These are phyloP conservation scores for Tremella fuciformis DNA, from an alignment of 768 basidiomycete genomes.

Conservation along the genomic window DNA sequence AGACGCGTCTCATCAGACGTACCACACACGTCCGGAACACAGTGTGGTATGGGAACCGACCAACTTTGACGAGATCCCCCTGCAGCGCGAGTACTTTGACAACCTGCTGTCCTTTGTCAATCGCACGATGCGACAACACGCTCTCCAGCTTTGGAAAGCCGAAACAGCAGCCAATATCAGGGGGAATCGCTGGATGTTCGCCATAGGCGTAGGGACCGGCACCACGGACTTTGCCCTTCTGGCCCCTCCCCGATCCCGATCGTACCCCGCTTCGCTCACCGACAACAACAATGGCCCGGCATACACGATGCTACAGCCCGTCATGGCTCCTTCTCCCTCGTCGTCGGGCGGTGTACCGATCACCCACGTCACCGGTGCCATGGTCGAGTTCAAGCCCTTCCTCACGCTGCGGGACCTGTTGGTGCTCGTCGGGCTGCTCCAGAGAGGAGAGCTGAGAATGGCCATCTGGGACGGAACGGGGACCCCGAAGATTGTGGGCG, in stretches of 20 bases:
- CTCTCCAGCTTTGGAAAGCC: background rate
- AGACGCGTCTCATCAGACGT: no score
- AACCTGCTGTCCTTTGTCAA: background rate
- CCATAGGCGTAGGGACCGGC: background rate
- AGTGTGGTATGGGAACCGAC: background rate
- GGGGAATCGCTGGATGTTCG: background rate
- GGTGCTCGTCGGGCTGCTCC: background rate
- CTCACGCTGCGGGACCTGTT: background rate
- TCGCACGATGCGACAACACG: background rate
- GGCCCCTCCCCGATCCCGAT: no score
- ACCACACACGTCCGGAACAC: no score
- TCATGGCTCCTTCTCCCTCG: background rate
- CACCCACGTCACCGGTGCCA: background rate
- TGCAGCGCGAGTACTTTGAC: background rate
- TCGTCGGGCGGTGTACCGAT: background rate
- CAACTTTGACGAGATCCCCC: conserved; percentile 4
- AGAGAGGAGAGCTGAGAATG: background rate
- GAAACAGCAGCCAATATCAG: background rate
- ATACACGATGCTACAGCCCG: no score
- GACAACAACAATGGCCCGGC: no score
- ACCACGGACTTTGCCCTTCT: conserved; percentile 1
- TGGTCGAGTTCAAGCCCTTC: background rate
- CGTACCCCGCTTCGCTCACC: no score
- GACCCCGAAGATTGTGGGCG: background rate
- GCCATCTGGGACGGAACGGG: background rate